Evolutionary conservation across 352 stramenopile genomes (phyloP), one percentile per base, ranked within the genome.

Genomic region (Pythium aristosporum): DNA sequence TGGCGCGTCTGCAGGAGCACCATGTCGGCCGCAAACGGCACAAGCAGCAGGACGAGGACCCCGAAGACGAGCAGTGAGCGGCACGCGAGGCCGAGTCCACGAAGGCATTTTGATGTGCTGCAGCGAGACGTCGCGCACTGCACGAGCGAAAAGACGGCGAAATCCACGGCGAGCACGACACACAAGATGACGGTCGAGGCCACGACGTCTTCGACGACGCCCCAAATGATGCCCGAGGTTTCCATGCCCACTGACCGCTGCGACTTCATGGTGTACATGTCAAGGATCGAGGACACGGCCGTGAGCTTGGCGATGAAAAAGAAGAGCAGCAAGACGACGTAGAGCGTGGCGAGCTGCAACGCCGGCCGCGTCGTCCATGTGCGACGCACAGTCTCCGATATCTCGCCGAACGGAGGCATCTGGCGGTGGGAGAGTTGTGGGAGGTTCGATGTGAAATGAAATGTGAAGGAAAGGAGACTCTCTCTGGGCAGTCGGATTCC

Each of bases 281-380:
- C 23, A 46, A 63, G 46, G 21, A 63, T 63, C 13, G 44, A 30
- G 6, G 54, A 36, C 34, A 39, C 8, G 8, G 57, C 47, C 12
- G 46, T 36, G 20, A 63, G 44, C 30, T 56, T 48, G 25, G 32
- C 34, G 57, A 71, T 34, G n/a, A 71, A 42, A 20, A 65, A 71
- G 58, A 57, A 71, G 39, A 66, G 36, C 57, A 60, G 46, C 13
- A 46, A 16, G 12, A 57, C 36, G 10, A 46, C n/a, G 46, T 57
- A 67, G 11, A 60, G 46, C 25, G 51, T 32, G 4, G 25, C 51
- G 57, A 59, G 60, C 10, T 66, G 64, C 10, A 56, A 21, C 58
- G 52, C 66, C 37, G 57, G 64, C 6, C 30, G 54, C 1, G 44
- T 41, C 28, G 20, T 52, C 55, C 55, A 61, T 16, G 50, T 44